These are phyloP conservation scores for Blastocystis sp. DNA, from an alignment of 352 stramenopile genomes.

Conservation along the genomic window DNA sequence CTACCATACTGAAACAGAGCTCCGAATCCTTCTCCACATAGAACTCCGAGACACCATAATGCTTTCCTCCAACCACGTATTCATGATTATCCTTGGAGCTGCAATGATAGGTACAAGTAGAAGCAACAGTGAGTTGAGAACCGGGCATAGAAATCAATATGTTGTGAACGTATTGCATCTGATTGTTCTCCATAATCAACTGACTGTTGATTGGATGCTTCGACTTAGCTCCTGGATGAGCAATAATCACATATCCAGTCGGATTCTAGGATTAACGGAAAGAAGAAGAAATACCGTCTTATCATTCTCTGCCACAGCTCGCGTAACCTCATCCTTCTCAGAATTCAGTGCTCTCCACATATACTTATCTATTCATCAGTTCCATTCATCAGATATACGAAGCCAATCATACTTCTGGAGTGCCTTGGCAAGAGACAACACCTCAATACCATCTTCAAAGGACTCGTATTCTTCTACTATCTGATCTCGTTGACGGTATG, in stretches of 20 bases:
- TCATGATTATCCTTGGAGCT: not conserved
- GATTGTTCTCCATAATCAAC: slow-evolving; percentile 65
- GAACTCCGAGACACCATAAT: slow-evolving; percentile 65
- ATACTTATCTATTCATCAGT: slow-evolving; percentile 29
- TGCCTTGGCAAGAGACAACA: slow-evolving; percentile 11
- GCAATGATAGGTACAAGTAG: slow-evolving; percentile 40
- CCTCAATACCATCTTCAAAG: slow-evolving; percentile 62
- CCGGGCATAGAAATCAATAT: slow-evolving; percentile 62
- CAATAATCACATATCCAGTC: slow-evolving; percentile 66
- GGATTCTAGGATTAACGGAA: slow-evolving; percentile 20
- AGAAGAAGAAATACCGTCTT: not conserved
- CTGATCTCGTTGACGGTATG: slow-evolving; percentile 54
- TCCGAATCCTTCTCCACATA: slow-evolving; percentile 56
- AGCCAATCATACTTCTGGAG: slow-evolving; percentile 65
- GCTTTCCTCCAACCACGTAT: slow-evolving; percentile 43
- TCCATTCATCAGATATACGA: not conserved
- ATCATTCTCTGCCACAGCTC: slow-evolving; percentile 53
- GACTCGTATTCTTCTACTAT: slow-evolving; percentile 21
- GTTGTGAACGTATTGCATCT: slow-evolving; percentile 67
- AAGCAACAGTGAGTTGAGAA: slow-evolving; percentile 53
- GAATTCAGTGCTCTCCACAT: slow-evolving; percentile 33
- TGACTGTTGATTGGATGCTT: slow-evolving; percentile 55
- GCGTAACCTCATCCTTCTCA: slow-evolving; percentile 59
- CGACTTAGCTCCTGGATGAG: slow-evolving; percentile 52
- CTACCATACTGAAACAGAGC: slow-evolving; percentile 61